phyloP scores from a whole-genome alignment of 306 rosid species.

The Myrica gale region DNA sequence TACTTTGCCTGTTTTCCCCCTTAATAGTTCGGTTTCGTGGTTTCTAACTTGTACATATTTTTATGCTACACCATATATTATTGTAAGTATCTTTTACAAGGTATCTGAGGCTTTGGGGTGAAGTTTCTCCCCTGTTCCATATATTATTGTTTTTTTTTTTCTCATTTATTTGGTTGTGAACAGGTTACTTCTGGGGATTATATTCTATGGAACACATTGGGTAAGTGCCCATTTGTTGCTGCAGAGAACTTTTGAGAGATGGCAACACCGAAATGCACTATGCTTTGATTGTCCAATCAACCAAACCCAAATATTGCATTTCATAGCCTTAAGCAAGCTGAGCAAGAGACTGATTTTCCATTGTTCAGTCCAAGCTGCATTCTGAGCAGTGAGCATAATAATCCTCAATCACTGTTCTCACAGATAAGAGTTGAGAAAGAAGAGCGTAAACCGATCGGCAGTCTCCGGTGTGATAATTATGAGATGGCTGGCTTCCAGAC shows the following conservation, averaged over 20 bases:
- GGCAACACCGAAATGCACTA: constrained; percentile 9
- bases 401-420: background rate
- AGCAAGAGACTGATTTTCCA: constrained; percentile 20
- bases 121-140: background rate
- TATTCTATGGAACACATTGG: constrained; percentile 91
- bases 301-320: constrained; percentile 20
- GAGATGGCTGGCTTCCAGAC: background rate
- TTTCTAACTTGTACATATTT: background rate
- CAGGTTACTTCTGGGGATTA: constrained; percentile 85
- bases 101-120: background rate
- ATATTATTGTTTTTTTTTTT: background rate
- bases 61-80: too few relatives aligned
- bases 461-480: background rate
- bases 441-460: background rate
- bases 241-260: constrained; percentile 32
- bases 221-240: constrained; percentile 72
- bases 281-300: constrained; percentile 17
- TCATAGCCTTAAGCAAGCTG: constrained; percentile 13
- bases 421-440: constrained; percentile 4
- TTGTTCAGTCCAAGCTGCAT: constrained; percentile 1
- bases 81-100: too few relatives aligned
- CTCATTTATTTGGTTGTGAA: constrained; percentile 16
- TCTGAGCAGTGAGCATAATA: constrained; percentile 3
- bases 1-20: background rate
- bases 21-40: background rate